Evolutionary conservation across 352 stramenopile species (phyloP).

Genomic region (Phytopythium cucurbitacearum): DNA sequence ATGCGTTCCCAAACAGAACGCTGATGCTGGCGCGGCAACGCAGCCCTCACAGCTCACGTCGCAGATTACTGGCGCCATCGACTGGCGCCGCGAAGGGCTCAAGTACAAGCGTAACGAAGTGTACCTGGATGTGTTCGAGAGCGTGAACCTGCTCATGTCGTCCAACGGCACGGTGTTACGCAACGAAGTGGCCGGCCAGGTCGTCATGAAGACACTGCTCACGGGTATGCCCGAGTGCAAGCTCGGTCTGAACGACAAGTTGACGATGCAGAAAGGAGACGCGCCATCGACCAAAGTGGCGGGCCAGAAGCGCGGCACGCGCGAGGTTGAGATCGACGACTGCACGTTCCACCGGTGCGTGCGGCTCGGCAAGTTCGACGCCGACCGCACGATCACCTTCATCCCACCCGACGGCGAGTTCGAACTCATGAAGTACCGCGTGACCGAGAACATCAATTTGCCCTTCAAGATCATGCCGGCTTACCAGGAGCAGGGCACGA

Average conservation of each 20-base stretch:
- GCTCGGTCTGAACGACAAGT: conserved; percentile 97
- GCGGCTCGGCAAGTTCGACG: conserved; percentile 97
- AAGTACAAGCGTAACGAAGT: conserved; percentile 99
- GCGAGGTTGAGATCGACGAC: conserved; percentile 94
- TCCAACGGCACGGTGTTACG: conserved; percentile 91
- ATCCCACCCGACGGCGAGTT: conserved; percentile 98
- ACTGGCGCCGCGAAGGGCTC: conserved; percentile 94
- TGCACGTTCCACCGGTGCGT: conserved; percentile 99
- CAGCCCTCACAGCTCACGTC: conserved; percentile 83
- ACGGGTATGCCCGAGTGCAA: conserved; percentile 99
- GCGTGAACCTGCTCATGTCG: conserved; percentile 96
- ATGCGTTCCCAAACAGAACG: conserved; percentile 50
- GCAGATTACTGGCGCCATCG: conserved; percentile 87
- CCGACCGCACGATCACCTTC: conserved; percentile 96
- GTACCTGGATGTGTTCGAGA: conserved; percentile 97
- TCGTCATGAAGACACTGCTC: conserved; percentile 98
- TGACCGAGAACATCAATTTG: conserved; percentile 97
- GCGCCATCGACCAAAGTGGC: conserved; percentile 42
- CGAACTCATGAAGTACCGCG: conserved; percentile 97
- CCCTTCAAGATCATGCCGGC: conserved; percentile 98
- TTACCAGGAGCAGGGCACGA: conserved; percentile 93
- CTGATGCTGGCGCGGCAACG: conserved; percentile 89
- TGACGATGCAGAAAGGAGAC: conserved; percentile 96
- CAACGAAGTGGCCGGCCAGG: conserved; percentile 95
- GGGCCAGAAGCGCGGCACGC: conserved; percentile 65